Percentiles rank a stretch among this genome's conserved stretches.
Evolutionary conservation across 305 asterid genomes (phyloP).

Genomic region (Petunia hybrid): DNA sequence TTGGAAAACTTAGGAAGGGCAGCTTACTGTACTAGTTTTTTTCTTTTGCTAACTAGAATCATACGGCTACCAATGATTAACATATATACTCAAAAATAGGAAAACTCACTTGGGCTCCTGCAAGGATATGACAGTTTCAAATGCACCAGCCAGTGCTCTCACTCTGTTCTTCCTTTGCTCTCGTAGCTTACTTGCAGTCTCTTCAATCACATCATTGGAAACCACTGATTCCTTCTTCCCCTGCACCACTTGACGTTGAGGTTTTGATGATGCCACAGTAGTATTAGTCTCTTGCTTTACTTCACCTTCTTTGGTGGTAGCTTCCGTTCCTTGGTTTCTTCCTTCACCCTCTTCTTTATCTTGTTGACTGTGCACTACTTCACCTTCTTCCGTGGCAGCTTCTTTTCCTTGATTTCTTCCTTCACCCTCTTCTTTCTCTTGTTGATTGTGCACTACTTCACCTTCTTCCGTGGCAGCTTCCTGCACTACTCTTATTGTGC

Average conservation of each 20-base stretch:
- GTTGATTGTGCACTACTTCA: constrained; percentile 33
- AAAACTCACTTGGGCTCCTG: constrained; percentile 52
- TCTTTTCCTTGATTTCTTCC: constrained; percentile 34
- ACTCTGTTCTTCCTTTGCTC: constrained; percentile 71
- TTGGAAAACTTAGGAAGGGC: too few relatives aligned
- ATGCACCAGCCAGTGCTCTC: constrained; percentile 74
- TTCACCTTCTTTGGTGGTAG: constrained; percentile 36
- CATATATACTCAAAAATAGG: neutral
- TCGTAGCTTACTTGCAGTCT: constrained; percentile 57
- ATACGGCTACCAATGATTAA: neutral
- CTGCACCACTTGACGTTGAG: constrained; percentile 40
- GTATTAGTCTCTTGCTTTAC: constrained; percentile 31
- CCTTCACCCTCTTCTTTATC: constrained; percentile 21
- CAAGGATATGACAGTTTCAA: constrained; percentile 68
- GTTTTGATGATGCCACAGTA: constrained; percentile 31
- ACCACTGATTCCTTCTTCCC: constrained; percentile 51
- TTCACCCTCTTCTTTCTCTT: constrained; percentile 23
- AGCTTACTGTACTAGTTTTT: too few relatives aligned
- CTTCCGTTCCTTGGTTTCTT: constrained; percentile 35
- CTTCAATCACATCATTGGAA: constrained; percentile 68
- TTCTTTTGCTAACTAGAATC: neutral
- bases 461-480: neutral
- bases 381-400: constrained; percentile 33
- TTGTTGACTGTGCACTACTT: constrained; percentile 32
- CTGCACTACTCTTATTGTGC: neutral